A percentile compares a stretch with the other conserved stretches of the same genome.
Conservation (phyloP, 2,329 filamentous ascomycete genomes). For the Aspergillus flavus region DNA sequence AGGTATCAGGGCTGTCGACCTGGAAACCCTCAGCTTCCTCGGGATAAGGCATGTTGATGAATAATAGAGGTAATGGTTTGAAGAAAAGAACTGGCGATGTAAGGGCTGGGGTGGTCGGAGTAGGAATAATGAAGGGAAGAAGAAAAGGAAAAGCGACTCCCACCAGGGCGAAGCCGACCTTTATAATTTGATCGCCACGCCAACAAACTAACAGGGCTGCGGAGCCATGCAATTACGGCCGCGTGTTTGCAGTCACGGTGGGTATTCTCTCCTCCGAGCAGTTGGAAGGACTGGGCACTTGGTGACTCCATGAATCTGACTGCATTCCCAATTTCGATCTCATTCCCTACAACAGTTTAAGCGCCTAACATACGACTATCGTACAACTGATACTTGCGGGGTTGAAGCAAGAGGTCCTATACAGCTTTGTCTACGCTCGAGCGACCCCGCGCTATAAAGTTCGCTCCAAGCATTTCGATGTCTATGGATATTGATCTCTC, state of each 20-base stretch:
- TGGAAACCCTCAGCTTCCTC: slow-evolving; percentile 51
- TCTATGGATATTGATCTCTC: not conserved
- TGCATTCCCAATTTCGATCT: not conserved
- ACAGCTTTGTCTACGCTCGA: not conserved
- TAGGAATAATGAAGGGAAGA: not conserved
- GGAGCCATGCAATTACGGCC: not conserved
- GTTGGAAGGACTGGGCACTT: not conserved
- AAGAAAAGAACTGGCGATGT: not conserved
- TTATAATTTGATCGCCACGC: not conserved
- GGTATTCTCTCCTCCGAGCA: not conserved
- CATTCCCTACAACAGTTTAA: not conserved
- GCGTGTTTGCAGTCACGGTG: not conserved
- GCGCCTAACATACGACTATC: not conserved
- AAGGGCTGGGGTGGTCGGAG: not conserved
- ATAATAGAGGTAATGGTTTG: not conserved
- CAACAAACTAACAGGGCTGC: not conserved
- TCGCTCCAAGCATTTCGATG: not conserved
- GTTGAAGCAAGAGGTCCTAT: not conserved
- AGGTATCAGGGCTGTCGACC: slow-evolving; percentile 68
- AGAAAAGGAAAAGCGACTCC: not conserved
- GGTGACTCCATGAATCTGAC: not conserved
- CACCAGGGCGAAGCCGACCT: not conserved
- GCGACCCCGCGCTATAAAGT: not conserved
- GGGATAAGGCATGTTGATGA: slow-evolving; percentile 45
- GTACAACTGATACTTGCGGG: not conserved